Evolutionary conservation across 768 basidiomycete species (phyloP), one percentile per base, ranked within the genome.

Genomic region (Tylopilus vinaceipallidus): DNA sequence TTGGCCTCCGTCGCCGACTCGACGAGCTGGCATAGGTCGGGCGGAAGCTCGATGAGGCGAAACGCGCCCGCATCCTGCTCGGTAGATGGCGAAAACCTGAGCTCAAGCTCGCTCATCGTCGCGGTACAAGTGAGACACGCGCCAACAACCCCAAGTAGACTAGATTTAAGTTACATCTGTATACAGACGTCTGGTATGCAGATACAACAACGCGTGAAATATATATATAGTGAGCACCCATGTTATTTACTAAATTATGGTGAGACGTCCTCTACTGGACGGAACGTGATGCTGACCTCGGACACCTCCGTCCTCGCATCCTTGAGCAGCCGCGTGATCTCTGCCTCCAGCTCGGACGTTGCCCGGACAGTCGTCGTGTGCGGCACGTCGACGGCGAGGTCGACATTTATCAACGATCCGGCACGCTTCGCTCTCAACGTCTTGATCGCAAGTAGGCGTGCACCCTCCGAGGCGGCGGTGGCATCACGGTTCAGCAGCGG

Each of bases 391-490:
- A 86, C 88, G 5, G 78, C 80, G 43, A 98, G 72, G 68, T 98
- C 91, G 7, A 98, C 86, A 47, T 83, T 86, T 52, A 95, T 81
- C 52, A 86, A 68, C 9, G 93, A 91, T 26, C 93, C 88, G 10
- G 86, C 80, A 27, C 86, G 82, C 57, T 84, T 83, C 34, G 90
- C 88, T 34, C 88, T 83, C 49, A 94, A 61, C 49, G 81, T 67
- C 47, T 65, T 71, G 47, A 86, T 64, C 1, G 68, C 75, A 10
- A 79, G 66, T 24, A 88, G 63, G 29, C 58, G 65, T 34, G 40
- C 19, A 33, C 39, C 47, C 22, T 44, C 2, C 16, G 35, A 27
- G 17, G 36, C 14, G 27, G 32, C n/a, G 1, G 48, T 32, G 9
- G 59, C 47, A 20, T 53, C 55, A 1, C 58, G 44, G 10, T 77